Evolutionary conservation across 2,329 filamentous ascomycete genomes (phyloP).

Genomic region (Fusarium decemcellulare): DNA sequence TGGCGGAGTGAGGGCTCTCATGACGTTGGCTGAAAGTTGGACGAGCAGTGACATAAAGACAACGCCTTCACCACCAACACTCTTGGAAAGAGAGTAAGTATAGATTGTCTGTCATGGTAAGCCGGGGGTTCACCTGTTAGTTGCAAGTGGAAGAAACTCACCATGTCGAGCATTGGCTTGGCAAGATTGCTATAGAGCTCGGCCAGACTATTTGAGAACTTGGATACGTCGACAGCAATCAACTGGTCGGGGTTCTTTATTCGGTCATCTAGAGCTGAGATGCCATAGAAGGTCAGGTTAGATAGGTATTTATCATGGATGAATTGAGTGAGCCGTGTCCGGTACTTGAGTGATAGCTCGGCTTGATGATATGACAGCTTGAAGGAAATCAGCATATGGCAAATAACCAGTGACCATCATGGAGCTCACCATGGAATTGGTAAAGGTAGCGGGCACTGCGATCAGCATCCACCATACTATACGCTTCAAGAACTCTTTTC

Average conservation of each 20-base stretch:
- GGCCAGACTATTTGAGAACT: slow-evolving; percentile 94
- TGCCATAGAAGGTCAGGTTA: slow-evolving; percentile 98
- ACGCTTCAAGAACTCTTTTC: slow-evolving; percentile 88
- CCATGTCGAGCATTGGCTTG: slow-evolving; percentile 94
- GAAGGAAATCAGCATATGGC: slow-evolving; percentile 20
- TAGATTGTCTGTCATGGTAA: slow-evolving; percentile 78
- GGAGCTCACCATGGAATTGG: slow-evolving; percentile 91
- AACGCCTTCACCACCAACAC: slow-evolving; percentile 95
- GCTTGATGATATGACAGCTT: slow-evolving; percentile 97
- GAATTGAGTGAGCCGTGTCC: slow-evolving; percentile 91
- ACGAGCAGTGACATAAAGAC: slow-evolving; percentile 96
- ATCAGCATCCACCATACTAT: slow-evolving; percentile 99
- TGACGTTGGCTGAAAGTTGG: slow-evolving; percentile 91
- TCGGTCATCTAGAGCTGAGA: slow-evolving; percentile 94
- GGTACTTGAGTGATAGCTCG: slow-evolving; percentile 92
- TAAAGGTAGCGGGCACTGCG: slow-evolving; percentile 95
- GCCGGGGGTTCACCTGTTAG: not conserved
- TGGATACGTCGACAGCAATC: slow-evolving; percentile 95
- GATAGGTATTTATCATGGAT: slow-evolving; percentile 97
- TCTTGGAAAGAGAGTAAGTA: slow-evolving; percentile 92
- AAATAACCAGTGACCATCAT: not conserved
- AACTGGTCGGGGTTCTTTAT: slow-evolving; percentile 99
- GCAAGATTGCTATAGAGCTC: slow-evolving; percentile 97
- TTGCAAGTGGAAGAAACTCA: slow-evolving; percentile 52
- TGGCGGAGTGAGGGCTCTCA: slow-evolving; percentile 94